Base-by-base conservation (phyloP, 768 basidiomycete species). In the Boletus tomentosulus region DNA sequence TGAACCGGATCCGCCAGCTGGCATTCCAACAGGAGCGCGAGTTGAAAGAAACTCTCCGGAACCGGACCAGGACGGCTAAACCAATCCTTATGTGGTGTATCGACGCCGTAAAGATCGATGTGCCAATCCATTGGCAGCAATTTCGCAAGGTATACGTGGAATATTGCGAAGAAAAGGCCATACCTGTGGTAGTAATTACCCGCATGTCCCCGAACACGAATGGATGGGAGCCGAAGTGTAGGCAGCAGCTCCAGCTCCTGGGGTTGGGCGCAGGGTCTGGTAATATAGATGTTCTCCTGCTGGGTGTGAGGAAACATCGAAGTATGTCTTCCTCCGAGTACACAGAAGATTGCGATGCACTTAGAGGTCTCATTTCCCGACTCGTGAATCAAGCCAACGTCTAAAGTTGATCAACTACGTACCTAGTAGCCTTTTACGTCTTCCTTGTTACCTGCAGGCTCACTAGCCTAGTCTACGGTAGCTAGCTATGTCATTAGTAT, bases 11-110 rank as follows among this genome's bases (percentile, higher is more conserved):
- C 19, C 63, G 56, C 50, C 46, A 49, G 22, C 30, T 48, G 37
- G 38, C 42, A 22, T 48, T 27, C 22, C 56, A 54, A 27, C 66
- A 62, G 34, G 52, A 56, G 6, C 60, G 56, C 41, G 60, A 67
- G 35, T 46, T 66, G 58, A 60, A 46, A 41, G 52, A 49, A 6
- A 25, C 53, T 27, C 46, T 67, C 13, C 49, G 51, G 3, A 33
- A 27, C 19, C 37, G 60, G 19, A 59, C 44, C 15, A 59, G 6
- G n/a, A 13, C 9, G 12, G 33, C 52, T 5, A 48, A 9, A 35
- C 62, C 63, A 22, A 56, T 65, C 16, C 51, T 66, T 7, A n/a
- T 67, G 15, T 66, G 65, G 65, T 66, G 65, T 46, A 60, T 67
- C 16, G 38, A 58, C 19, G 65, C 66, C 50, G 13, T 55, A 28